These are phyloP conservation scores for Phycomyces blakesleeanus DNA, from an alignment of 192 early-diverging fungal genomes.

Conservation along the genomic window DNA sequence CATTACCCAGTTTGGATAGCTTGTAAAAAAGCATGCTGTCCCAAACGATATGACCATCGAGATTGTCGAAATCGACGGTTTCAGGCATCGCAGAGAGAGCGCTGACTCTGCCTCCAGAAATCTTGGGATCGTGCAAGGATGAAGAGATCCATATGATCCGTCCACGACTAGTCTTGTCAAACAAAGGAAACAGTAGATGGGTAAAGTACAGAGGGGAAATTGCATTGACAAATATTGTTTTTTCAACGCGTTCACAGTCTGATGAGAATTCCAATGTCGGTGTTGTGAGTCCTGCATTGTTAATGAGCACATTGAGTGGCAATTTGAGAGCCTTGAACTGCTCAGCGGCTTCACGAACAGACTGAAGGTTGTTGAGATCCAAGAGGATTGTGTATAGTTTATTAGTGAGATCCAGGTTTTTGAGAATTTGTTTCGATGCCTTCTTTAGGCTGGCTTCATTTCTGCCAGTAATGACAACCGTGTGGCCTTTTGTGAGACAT, in stretches of 20 bases:
- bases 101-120: background rate
- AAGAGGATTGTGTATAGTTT: conserved; percentile 5
- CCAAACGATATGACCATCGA: conserved; percentile 17
- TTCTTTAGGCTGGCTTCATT: background rate
- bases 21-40: conserved; percentile 20
- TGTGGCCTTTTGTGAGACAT: conserved; percentile 64
- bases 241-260: conserved; percentile 8
- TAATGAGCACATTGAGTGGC: conserved; percentile 14
- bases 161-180: conserved; percentile 8
- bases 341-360: conserved; percentile 9
- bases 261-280: background rate
- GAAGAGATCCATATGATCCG: conserved; percentile 21
- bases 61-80: conserved; percentile 2
- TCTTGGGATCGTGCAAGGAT: conserved; percentile 13
- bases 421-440: conserved; percentile 6
- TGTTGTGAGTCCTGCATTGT: conserved; percentile 14
- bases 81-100: background rate
- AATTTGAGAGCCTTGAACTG: conserved; percentile 11
- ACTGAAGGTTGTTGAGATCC: conserved; percentile 15
- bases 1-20: conserved; percentile 12
- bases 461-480: conserved; percentile 21
- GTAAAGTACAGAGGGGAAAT: conserved; percentile 20
- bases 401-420: background rate
- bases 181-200: conserved; percentile 12
- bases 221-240: conserved; percentile 20